Percentiles rank a stretch among this genome's conserved stretches.
These are phyloP conservation scores for Cystofilobasidium capitatum DNA, from an alignment of 768 basidiomycete genomes.

Conservation along the genomic window DNA sequence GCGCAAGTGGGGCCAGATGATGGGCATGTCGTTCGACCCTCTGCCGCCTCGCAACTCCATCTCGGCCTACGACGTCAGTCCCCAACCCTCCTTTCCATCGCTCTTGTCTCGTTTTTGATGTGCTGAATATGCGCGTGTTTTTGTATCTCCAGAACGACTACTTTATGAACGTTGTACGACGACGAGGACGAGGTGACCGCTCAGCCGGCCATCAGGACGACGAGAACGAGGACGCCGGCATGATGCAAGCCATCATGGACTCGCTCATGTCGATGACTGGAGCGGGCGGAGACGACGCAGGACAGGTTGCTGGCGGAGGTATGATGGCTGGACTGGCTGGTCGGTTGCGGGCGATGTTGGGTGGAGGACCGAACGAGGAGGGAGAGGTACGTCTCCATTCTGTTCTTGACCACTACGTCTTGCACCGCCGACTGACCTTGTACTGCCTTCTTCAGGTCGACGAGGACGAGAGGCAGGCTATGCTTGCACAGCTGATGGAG, in stretches of 20 bases:
- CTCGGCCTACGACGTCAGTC: conserved; percentile 51
- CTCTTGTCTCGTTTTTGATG: background rate
- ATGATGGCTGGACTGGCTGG: conserved; percentile 29
- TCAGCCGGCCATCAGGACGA: conserved; percentile 13
- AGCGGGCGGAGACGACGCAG: conserved; percentile 17
- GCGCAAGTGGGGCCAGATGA: conserved; percentile 45
- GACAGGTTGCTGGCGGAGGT: conserved; percentile 24
- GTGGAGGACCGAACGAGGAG: conserved; percentile 28
- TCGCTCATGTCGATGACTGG: conserved; percentile 1
- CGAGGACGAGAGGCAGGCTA: conserved; percentile 30
- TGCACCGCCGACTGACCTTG: conserved; percentile 26
- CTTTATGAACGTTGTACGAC: conserved; percentile 8
- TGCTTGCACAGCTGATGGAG: conserved; percentile 30
- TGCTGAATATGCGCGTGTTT: conserved; percentile 1
- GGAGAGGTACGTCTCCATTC: conserved; percentile 15
- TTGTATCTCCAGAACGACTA: conserved; percentile 20
- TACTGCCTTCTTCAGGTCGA: conserved; percentile 25
- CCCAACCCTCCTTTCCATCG: background rate
- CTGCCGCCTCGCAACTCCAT: conserved; percentile 59
- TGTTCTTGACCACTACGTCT: conserved; percentile 16
- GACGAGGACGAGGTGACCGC: conserved; percentile 8
- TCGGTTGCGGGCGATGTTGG: conserved; percentile 28
- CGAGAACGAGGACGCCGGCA: background rate
- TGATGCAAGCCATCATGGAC: conserved; percentile 10
- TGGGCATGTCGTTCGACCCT: conserved; percentile 71